phyloP scores from a whole-genome alignment of 192 early-diverging fungal genomes.

The Coemansia sp. region DNA sequence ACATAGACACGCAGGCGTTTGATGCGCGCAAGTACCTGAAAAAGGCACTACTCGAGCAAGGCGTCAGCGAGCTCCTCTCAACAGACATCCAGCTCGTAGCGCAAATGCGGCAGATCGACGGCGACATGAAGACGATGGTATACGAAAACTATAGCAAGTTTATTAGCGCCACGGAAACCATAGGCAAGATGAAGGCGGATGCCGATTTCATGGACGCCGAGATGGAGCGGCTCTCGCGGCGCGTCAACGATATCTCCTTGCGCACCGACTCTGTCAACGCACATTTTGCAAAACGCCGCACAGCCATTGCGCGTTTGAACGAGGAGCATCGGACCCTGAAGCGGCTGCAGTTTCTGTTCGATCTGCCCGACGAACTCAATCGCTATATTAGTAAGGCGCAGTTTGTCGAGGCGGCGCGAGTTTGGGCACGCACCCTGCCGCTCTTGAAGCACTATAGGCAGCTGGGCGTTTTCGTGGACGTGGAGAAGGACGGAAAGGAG shows the following conservation, averaged over 20 bases:
- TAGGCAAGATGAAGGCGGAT: constrained; percentile 81
- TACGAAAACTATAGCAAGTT: constrained; percentile 99
- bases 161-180: constrained; percentile 91
- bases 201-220: constrained; percentile 85
- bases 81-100: constrained; percentile 53
- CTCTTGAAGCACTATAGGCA: constrained; percentile 77
- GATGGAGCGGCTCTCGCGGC: constrained; percentile 71
- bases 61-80: constrained; percentile 67
- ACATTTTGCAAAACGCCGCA: constrained; percentile 64
- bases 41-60: constrained; percentile 67
- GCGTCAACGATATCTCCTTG: constrained; percentile 64
- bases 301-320: constrained; percentile 71
- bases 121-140: constrained; percentile 95
- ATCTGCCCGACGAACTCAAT: constrained; percentile 74
- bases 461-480: constrained; percentile 73
- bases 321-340: constrained; percentile 71
- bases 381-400: constrained; percentile 57
- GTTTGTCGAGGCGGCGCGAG: constrained; percentile 75
- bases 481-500: constrained; percentile 75
- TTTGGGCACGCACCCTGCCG: constrained; percentile 68
- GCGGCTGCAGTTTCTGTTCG: constrained; percentile 87
- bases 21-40: constrained; percentile 79
- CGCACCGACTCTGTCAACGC: constrained; percentile 55
- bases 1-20: constrained; percentile 72
- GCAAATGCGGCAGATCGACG: constrained; percentile 87